Evolutionary conservation across 2,329 filamentous ascomycete genomes (phyloP), one percentile per base, ranked within the genome.

Genomic region (Plenodomus biglobosus): DNA sequence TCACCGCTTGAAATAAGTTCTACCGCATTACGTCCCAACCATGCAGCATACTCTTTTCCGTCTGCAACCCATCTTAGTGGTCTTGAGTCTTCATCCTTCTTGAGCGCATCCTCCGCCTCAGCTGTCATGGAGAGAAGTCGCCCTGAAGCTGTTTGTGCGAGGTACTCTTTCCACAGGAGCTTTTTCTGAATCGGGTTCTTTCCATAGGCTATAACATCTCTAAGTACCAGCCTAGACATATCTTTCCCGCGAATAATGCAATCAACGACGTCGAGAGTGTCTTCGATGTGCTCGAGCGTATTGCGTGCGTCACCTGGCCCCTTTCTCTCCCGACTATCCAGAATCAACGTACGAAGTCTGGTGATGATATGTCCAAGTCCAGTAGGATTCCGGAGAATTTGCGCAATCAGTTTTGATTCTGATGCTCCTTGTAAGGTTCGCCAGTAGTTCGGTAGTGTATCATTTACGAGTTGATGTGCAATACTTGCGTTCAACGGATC

Each of bases 391-490:
- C 79, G 80, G 4, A 99, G 74, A 62, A 85, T 89, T 50, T 73
- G 69, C 1, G 88, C 59, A 15, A 97, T 73, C 2, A 81, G 69
- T 35, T 52, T 48, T 19, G 46, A 35, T 11, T 54, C 46, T 17
- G 37, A 10, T 4, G 44, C 46, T 2, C 32, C 20, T 17, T 45
- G 48, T n/a, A 62, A 32, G 3, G 43, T 21, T 2, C 77, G 66
- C 92, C 94, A 97, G 71, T 92, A 95, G 65, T 92, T 88, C 1
- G 89, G 88, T 7, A 90, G 76, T 20, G 88, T 91, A 24, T 85
- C 82, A 15, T 81, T 85, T 49, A 95, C 84, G 30, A 99, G 74
- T 2, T 83, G 75, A 64, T 91, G 85, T 43, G 92, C 77, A 24
- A 96, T 82, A 59, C 91, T 88, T 17, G 90, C 85, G 47, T 85